phyloP scores from a whole-genome alignment of 2,329 filamentous ascomycete species.

The Diaporthe sp. region DNA sequence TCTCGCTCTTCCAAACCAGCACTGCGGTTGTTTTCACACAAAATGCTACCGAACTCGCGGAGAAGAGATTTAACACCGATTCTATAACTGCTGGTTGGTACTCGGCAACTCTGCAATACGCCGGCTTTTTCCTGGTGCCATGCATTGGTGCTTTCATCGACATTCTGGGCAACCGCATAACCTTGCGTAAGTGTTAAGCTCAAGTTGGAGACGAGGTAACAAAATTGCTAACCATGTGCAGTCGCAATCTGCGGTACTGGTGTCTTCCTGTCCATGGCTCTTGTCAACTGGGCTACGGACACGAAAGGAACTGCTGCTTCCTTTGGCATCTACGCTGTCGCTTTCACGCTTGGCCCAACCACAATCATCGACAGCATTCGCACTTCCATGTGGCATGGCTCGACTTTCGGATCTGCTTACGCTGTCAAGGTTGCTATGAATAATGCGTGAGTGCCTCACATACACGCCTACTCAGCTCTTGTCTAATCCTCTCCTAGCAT shows the following conservation, averaged over 20 bases:
- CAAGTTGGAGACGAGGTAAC: too few species aligned
- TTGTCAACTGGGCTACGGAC: conserved; percentile 66
- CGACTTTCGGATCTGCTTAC: conserved; percentile 72
- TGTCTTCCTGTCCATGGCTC: conserved; percentile 66
- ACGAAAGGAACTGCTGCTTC: conserved; percentile 68
- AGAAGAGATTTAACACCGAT: conserved; percentile 70
- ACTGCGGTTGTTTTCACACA: conserved; percentile 67
- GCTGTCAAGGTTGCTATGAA: conserved; percentile 73
- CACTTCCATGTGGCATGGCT: conserved; percentile 71
- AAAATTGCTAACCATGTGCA: conserved; percentile 52
- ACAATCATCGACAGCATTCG: conserved; percentile 73
- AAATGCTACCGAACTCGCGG: conserved; percentile 73
- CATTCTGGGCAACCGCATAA: conserved; percentile 64
- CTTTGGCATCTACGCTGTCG: conserved; percentile 72
- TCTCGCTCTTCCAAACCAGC: conserved; percentile 71
- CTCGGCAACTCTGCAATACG: conserved; percentile 67
- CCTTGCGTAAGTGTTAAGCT: not conserved
- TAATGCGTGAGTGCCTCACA: conserved; percentile 53
- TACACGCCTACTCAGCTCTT: too few species aligned
- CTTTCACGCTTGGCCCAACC: conserved; percentile 68
- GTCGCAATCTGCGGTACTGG: conserved; percentile 61
- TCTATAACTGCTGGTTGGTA: conserved; percentile 73
- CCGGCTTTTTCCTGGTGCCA: conserved; percentile 71
- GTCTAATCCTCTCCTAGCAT: conserved; percentile 55
- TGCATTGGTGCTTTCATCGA: conserved; percentile 70